Percentiles rank a stretch among this genome's conserved stretches.
These are phyloP conservation scores for Raddia distichophylla DNA, from an alignment of 176 grass and related monocot species.

Conservation along the genomic window DNA sequence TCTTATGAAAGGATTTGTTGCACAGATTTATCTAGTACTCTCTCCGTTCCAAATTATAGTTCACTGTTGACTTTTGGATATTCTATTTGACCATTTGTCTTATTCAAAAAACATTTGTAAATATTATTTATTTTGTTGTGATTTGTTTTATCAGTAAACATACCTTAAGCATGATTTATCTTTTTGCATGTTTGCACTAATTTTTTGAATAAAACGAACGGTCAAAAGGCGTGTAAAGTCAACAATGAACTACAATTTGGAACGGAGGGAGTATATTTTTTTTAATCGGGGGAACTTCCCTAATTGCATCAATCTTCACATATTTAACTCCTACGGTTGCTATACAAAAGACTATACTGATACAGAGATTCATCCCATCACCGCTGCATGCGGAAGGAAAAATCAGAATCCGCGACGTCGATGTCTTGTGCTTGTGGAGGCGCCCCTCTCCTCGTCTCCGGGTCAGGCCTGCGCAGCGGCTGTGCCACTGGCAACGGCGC, in stretches of 20 bases:
- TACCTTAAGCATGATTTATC: too few relatives aligned
- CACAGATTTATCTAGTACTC: not conserved
- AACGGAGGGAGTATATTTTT: not conserved
- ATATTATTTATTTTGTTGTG: too few relatives aligned
- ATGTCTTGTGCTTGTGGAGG: not conserved
- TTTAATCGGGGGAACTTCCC: constrained; percentile 11
- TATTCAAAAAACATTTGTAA: too few relatives aligned
- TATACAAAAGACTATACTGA: constrained; percentile 33
- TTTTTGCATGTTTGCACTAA: too few relatives aligned
- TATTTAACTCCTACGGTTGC: constrained; percentile 2
- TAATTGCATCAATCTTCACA: constrained; percentile 4
- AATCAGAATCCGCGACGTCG: constrained; percentile 38
- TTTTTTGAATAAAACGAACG: too few relatives aligned
- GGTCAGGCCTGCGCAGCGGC: constrained; percentile 1
- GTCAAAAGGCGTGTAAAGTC: too few relatives aligned
- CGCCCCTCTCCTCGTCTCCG: not conserved
- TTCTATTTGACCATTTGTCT: too few relatives aligned
- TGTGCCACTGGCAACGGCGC: not conserved
- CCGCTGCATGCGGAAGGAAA: constrained; percentile 52
- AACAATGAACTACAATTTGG: too few relatives aligned
- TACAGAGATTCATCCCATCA: constrained; percentile 15
- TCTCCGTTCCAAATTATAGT: too few relatives aligned
- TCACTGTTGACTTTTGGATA: too few relatives aligned
- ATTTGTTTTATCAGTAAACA: too few relatives aligned
- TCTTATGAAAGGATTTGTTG: constrained; percentile 3